Evolutionary conservation across 73 alveolate species (phyloP), one percentile per base, ranked within the genome.

Genomic region (Blepharisma japonicum): DNA sequence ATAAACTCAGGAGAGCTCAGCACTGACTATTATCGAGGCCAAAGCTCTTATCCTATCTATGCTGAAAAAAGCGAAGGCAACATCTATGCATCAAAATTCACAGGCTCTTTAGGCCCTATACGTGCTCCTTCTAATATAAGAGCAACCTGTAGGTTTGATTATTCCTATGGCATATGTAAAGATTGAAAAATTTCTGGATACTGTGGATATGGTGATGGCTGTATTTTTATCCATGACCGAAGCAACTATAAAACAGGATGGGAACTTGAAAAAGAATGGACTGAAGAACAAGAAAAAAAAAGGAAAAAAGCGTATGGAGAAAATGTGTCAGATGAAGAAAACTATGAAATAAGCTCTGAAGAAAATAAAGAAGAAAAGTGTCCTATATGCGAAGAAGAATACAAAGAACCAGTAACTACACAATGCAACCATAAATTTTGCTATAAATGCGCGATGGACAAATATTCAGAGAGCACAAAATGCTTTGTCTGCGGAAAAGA

Each of bases 131-230:
- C 91, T 56, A 71, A 83, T 72, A 81, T 93, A 39, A 91, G 91
- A 82, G 77, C 93, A 55, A 91, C 97, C 54, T 82, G 94, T 23
- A 83, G 96, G 68, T 84, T 94, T 53, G 99, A 96, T 82, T 94
- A 94, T 78, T 85, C 91, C 71, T 94, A 98, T 6, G 97, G 94
- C 77, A 71, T 92, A 14, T 96, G 99, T 70, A 96, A 96, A 90
- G 98, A 94, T 83, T 96, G 78, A 72, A 89, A 89, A 82, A 98
- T 89, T 67, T 85, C 98, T 2, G 99, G 99, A 25, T 87, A 88
- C 78, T 96, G 99, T 78, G 95, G 96, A 11, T 96, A 87, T 79
- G 99, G 99, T 50, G 98, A 96, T 55, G 78, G 95, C 32, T 96
- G 99, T 72, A 74, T 89, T 20, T 96, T 94, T 71, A 82, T 96